These are phyloP conservation scores for Podaxis rugospora DNA, from an alignment of 768 basidiomycete species.

Conservation along the genomic window DNA sequence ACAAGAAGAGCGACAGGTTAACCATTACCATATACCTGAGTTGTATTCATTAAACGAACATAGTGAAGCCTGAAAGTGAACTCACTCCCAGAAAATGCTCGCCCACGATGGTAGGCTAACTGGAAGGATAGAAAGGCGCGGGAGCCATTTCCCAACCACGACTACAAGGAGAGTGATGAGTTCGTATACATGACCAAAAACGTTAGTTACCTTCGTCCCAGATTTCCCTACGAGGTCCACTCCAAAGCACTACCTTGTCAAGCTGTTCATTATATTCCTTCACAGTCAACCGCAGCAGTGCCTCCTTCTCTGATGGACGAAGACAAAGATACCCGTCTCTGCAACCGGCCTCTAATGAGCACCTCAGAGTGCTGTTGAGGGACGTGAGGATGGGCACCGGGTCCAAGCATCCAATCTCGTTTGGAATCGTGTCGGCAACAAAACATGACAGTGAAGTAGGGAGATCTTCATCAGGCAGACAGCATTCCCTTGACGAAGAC, in stretches of 20 bases:
- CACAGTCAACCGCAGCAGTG: constrained; percentile 55
- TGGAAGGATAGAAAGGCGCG: constrained; percentile 39
- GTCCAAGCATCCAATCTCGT: constrained; percentile 47
- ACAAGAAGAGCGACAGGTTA: constrained; percentile 73
- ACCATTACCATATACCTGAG: constrained; percentile 59
- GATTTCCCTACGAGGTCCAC: constrained; percentile 62
- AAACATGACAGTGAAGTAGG: constrained; percentile 39
- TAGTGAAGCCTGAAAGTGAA: constrained; percentile 8
- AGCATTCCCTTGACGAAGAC: constrained; percentile 16
- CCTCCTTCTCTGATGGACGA: constrained; percentile 41
- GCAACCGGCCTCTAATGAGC: constrained; percentile 34
- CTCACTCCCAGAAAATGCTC: constrained; percentile 52
- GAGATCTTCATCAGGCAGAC: constrained; percentile 11
- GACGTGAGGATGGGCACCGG: constrained; percentile 48
- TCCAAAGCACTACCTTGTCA: constrained; percentile 61
- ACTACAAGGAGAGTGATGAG: constrained; percentile 34
- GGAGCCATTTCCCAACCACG: constrained; percentile 41
- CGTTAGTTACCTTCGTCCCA: constrained; percentile 55
- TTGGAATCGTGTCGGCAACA: constrained; percentile 18
- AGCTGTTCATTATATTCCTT: constrained; percentile 14
- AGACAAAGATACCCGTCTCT: constrained; percentile 41
- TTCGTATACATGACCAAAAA: constrained; percentile 1
- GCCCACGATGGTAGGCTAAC: constrained; percentile 34
- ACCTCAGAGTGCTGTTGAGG: constrained; percentile 30
- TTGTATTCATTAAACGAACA: neutral